A percentile compares a stretch with the other conserved stretches of the same genome.
Evolutionary conservation across 768 basidiomycete species (phyloP).

Genomic region (Xerocomellus intermedius): DNA sequence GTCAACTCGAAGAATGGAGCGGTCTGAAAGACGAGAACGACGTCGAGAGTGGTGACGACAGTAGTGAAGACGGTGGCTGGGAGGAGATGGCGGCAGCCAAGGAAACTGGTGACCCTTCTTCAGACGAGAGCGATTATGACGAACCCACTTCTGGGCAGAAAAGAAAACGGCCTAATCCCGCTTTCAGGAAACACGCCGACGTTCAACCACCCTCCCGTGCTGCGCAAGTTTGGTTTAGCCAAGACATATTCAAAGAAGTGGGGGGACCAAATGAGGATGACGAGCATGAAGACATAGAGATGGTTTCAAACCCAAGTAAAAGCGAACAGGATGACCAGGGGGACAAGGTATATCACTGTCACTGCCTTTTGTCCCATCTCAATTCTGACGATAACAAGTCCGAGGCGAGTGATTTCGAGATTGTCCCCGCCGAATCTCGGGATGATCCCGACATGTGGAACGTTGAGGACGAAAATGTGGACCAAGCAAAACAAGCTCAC

Average conservation of each 20-base stretch:
- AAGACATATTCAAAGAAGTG: constrained; percentile 74
- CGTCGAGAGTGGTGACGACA: constrained; percentile 39
- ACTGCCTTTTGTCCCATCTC: not conserved
- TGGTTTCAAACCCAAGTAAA: constrained; percentile 30
- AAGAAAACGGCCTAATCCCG: constrained; percentile 36
- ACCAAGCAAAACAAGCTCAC: constrained; percentile 60
- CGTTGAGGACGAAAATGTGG: constrained; percentile 72
- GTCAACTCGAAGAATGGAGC: constrained; percentile 76
- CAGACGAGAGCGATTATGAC: constrained; percentile 50
- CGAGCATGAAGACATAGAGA: constrained; percentile 24
- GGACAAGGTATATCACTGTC: constrained; percentile 24
- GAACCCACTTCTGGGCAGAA: constrained; percentile 37
- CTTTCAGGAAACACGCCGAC: constrained; percentile 36
- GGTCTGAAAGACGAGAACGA: constrained; percentile 58
- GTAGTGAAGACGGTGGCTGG: constrained; percentile 61
- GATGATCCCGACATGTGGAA: constrained; percentile 76
- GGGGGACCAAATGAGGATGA: constrained; percentile 36
- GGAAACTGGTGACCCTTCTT: constrained; percentile 45
- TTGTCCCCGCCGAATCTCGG: constrained; percentile 59
- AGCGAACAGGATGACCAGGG: constrained; percentile 31
- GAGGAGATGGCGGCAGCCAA: constrained; percentile 62
- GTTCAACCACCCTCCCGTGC: constrained; percentile 48
- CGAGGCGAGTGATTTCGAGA: constrained; percentile 58
- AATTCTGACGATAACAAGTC: constrained; percentile 19
- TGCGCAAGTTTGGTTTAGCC: constrained; percentile 93